A percentile compares a stretch with the other conserved stretches of the same genome.
Evolutionary conservation across 108 stramenopile genomes (phyloP).

Genomic region (Asterionellopsis glacialis): DNA sequence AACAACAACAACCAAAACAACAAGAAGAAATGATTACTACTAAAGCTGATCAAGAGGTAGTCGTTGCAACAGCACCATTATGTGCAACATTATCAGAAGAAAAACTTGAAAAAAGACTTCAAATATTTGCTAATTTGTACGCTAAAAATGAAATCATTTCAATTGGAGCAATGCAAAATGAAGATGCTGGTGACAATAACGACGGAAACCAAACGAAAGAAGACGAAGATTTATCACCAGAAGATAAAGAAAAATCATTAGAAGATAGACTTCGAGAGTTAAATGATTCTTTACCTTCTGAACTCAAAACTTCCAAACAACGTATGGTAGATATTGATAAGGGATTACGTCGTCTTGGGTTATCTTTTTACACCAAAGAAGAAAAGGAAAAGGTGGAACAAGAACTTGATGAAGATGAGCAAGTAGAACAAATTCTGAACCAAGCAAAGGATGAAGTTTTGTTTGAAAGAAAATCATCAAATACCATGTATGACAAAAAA

Average conservation of each 20-base stretch:
- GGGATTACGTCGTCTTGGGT: conserved; percentile 32
- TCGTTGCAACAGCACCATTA: neutral
- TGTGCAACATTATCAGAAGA: conserved; percentile 14
- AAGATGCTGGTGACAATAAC: neutral
- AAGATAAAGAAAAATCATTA: conserved; percentile 18
- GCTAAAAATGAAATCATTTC: neutral
- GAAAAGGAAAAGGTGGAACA: conserved; percentile 19
- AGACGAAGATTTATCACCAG: conserved; percentile 3
- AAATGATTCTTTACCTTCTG: conserved; percentile 32
- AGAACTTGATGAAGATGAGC: conserved; percentile 35
- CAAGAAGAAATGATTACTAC: too few relatives aligned
- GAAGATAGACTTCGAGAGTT: conserved; percentile 33
- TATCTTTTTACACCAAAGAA: conserved; percentile 15
- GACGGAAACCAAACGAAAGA: neutral
- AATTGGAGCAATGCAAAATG: too few relatives aligned
- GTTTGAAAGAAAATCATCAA: conserved; percentile 10
- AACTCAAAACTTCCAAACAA: conserved; percentile 31
- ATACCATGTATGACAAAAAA: neutral
- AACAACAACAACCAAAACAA: too few relatives aligned
- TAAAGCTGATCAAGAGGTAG: neutral
- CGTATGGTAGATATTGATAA: conserved; percentile 35
- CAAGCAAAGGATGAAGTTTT: conserved; percentile 43
- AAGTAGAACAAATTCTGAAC: conserved; percentile 44
- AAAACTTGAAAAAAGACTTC: conserved; percentile 10
- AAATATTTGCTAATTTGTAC: conserved; percentile 19